phyloP scores from a whole-genome alignment of 495 filamentous ascomycete species.

The Amphirosellinia nigrospora region DNA sequence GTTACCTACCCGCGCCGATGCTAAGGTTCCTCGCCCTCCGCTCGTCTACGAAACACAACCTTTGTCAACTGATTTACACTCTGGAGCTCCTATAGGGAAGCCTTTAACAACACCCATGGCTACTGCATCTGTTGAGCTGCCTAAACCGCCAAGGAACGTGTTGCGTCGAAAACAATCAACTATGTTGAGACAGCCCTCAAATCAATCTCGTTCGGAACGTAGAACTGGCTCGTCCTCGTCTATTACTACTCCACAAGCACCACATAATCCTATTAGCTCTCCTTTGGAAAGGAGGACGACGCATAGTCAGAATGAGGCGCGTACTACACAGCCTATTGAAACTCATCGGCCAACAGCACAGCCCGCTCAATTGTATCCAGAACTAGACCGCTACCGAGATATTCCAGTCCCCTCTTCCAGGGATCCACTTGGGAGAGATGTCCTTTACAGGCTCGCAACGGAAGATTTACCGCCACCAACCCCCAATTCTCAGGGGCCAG shows the following conservation, averaged over 20 bases:
- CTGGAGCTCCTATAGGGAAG: constrained; percentile 28
- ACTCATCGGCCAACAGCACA: constrained; percentile 41
- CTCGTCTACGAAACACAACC: constrained; percentile 41
- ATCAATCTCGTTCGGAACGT: constrained; percentile 42
- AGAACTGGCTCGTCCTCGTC: constrained; percentile 48
- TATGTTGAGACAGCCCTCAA: constrained; percentile 45
- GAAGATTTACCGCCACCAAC: constrained; percentile 70
- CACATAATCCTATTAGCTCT: constrained; percentile 34
- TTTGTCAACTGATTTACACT: constrained; percentile 33
- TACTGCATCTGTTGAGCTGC: constrained; percentile 22
- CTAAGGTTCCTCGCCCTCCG: constrained; percentile 32
- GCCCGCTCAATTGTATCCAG: constrained; percentile 53
- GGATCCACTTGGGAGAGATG: constrained; percentile 41
- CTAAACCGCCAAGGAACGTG: constrained; percentile 46
- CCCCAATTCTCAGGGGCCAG: constrained; percentile 61
- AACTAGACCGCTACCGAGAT: constrained; percentile 60
- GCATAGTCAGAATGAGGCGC: constrained; percentile 47
- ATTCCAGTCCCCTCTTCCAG: constrained; percentile 33
- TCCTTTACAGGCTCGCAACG: constrained; percentile 56
- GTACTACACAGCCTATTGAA: constrained; percentile 43
- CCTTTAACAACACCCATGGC: constrained; percentile 20
- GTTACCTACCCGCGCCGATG: constrained; percentile 34
- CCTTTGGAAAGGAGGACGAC: constrained; percentile 47
- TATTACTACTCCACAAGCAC: constrained; percentile 41
- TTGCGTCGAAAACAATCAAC: constrained; percentile 57